These are phyloP conservation scores for Backusella macrospora DNA, from an alignment of 192 early-diverging fungal species.

Conservation along the genomic window DNA sequence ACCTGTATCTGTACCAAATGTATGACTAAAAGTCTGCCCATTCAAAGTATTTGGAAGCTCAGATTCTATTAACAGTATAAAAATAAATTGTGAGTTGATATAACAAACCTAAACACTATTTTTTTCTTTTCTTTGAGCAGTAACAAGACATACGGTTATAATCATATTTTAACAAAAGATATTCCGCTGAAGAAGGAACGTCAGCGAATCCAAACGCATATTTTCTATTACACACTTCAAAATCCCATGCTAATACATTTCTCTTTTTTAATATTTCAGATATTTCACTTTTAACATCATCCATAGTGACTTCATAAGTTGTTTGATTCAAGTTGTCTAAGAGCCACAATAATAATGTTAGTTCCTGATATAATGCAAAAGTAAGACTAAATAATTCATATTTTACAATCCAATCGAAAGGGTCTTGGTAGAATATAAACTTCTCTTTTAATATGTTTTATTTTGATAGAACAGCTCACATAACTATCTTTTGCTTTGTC, in stretches of 20 bases:
- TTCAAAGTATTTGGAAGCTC: constrained; percentile 56
- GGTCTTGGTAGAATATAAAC: constrained; percentile 87
- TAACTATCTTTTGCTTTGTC: constrained; percentile 54
- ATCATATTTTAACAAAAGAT: constrained; percentile 70
- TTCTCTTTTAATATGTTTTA: constrained; percentile 82
- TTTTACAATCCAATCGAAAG: constrained; percentile 47
- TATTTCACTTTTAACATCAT: constrained; percentile 79
- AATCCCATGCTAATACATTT: constrained; percentile 59
- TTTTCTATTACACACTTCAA: constrained; percentile 69
- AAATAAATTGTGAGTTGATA: constrained; percentile 56
- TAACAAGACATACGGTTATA: constrained; percentile 17
- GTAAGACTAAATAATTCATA: neutral
- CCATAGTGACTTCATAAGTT: constrained; percentile 60
- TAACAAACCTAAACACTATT: neutral
- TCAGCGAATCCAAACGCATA: constrained; percentile 90
- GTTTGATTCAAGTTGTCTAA: constrained; percentile 51
- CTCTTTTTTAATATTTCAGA: constrained; percentile 58
- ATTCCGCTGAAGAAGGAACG: constrained; percentile 79
- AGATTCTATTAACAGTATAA: constrained; percentile 43
- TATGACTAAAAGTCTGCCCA: constrained; percentile 76
- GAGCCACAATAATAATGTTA: neutral
- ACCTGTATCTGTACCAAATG: constrained; percentile 85
- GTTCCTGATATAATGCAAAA: too few relatives aligned
- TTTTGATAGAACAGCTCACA: constrained; percentile 80
- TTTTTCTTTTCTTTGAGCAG: neutral